Evolutionary conservation across 768 basidiomycete species (phyloP).

Genomic region (Tephrocybe sp.): DNA sequence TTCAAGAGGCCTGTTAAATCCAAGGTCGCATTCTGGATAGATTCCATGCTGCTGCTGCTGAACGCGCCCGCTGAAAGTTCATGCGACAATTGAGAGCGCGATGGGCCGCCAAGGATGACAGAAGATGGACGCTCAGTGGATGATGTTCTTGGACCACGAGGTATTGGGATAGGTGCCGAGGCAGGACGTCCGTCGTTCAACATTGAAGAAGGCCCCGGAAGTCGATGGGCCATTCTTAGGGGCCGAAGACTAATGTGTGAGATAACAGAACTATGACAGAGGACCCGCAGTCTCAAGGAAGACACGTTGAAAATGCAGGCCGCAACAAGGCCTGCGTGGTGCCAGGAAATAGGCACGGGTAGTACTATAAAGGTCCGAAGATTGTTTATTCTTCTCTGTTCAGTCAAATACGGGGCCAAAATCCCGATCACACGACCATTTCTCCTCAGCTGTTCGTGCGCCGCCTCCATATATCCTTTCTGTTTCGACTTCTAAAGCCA

Average conservation of each 20-base stretch:
- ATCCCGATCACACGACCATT: not conserved
- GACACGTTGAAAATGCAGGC: constrained; percentile 15
- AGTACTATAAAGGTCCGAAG: not conserved
- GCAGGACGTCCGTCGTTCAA: constrained; percentile 13
- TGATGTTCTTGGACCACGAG: constrained; percentile 12
- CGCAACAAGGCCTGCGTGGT: not conserved
- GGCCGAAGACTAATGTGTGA: not conserved
- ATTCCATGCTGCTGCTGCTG: constrained; percentile 11
- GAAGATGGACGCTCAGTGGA: constrained; percentile 17
- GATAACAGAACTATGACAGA: constrained; percentile 1
- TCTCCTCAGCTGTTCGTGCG: not conserved
- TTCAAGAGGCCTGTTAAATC: constrained; percentile 66
- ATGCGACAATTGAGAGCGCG: constrained; percentile 11
- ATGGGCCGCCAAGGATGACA: constrained; percentile 5
- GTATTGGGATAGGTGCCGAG: constrained; percentile 19
- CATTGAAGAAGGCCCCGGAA: constrained; percentile 7
- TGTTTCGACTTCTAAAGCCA: too few relatives aligned
- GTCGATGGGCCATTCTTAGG: constrained; percentile 18
- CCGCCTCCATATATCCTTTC: too few relatives aligned
- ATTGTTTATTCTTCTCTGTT: not conserved
- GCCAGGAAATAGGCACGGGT: not conserved
- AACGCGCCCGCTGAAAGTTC: constrained; percentile 8
- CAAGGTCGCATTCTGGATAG: constrained; percentile 32
- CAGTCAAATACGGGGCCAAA: not conserved
- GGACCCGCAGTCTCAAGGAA: constrained; percentile 4